phyloP scores from a whole-genome alignment of 2,329 filamentous ascomycete genomes.

The Fusarium sterilihyphosum region DNA sequence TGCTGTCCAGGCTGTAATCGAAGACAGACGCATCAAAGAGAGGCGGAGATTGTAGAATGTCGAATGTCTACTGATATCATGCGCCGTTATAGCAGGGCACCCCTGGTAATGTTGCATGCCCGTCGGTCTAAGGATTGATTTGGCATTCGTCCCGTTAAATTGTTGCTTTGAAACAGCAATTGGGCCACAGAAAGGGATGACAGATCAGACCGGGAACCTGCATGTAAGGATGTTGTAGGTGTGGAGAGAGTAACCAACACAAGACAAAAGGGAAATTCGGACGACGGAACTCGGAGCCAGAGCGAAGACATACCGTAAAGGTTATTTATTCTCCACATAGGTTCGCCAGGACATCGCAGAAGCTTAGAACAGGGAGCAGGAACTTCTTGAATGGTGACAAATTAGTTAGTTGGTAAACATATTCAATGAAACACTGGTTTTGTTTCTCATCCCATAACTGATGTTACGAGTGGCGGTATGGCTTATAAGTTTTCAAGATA shows the following conservation, averaged over 20 bases:
- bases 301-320: not conserved
- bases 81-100: constrained; percentile 7
- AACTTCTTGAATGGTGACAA: not conserved
- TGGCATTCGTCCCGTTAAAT: constrained; percentile 17
- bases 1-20: not conserved
- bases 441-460: not conserved
- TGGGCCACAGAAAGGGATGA: constrained; percentile 19
- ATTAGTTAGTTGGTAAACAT: not conserved
- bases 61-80: constrained; percentile 15
- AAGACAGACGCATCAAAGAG: not conserved
- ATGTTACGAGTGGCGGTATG: not conserved
- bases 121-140: constrained; percentile 7
- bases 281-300: not conserved
- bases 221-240: not conserved
- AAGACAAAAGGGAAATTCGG: not conserved
- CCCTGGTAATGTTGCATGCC: constrained; percentile 8
- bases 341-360: not conserved
- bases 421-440: not conserved
- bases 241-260: not conserved
- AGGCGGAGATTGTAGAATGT: not conserved
- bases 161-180: constrained; percentile 29
- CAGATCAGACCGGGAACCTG: constrained; percentile 33
- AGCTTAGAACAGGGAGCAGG: not conserved
- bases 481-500: not conserved
- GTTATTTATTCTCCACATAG: constrained; percentile 19